Conservation (phyloP, 2,329 filamentous ascomycete species). For the Monascus ruber region DNA sequence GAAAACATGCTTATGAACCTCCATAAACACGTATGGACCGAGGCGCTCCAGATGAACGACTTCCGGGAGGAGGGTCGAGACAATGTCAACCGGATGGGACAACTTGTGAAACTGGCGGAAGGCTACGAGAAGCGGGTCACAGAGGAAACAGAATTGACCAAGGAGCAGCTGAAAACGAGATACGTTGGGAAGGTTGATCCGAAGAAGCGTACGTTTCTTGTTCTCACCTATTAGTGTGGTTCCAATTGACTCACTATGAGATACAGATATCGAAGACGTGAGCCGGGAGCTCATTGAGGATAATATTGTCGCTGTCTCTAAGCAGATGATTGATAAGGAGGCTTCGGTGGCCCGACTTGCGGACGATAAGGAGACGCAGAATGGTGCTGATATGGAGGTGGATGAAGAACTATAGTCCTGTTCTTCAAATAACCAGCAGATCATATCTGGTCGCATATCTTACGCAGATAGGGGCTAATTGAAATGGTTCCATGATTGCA, state of each 20-base stretch:
- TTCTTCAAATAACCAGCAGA: too few species aligned
- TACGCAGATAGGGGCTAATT: too few species aligned
- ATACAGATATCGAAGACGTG: constrained; percentile 73
- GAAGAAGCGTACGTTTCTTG: constrained; percentile 66
- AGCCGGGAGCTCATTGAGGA: constrained; percentile 96
- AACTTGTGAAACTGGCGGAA: constrained; percentile 78
- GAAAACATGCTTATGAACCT: constrained; percentile 99
- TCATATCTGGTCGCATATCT: too few species aligned
- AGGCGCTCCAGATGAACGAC: constrained; percentile 92
- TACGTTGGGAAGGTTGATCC: constrained; percentile 98
- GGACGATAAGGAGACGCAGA: constrained; percentile 34
- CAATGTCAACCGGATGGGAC: constrained; percentile 80
- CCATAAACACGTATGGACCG: constrained; percentile 99
- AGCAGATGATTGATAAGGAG: constrained; percentile 99
- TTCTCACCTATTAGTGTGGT: not conserved
- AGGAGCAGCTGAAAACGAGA: constrained; percentile 95
- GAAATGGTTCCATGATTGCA: not conserved
- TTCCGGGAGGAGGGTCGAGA: constrained; percentile 73
- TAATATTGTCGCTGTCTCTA: constrained; percentile 96
- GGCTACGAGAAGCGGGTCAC: constrained; percentile 98
- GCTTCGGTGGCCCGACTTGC: constrained; percentile 69
- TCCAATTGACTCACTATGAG: not conserved
- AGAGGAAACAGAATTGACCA: constrained; percentile 93
- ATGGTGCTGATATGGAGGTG: constrained; percentile 51
- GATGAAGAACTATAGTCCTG: constrained; percentile 45